phyloP scores from a whole-genome alignment of 495 filamentous ascomycete species.

The Ascodesmis nigricans region DNA sequence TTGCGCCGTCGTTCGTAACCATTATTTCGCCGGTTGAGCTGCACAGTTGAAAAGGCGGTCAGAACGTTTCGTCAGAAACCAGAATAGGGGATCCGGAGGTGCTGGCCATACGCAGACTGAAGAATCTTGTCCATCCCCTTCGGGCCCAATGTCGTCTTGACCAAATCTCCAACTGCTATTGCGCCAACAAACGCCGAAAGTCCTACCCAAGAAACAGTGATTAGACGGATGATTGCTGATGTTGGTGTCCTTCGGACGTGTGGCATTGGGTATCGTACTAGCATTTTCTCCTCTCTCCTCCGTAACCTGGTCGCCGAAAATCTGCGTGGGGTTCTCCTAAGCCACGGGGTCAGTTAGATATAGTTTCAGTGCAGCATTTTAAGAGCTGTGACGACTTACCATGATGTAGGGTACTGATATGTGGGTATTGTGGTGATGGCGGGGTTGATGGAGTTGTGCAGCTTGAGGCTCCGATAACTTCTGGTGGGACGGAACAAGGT shows the following conservation, averaged over 20 bases:
- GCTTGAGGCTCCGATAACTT: not conserved
- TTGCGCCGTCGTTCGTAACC: constrained; percentile 96
- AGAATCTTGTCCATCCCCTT: constrained; percentile 99
- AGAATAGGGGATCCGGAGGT: constrained; percentile 1
- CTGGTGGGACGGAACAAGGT: not conserved
- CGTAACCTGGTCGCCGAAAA: constrained; percentile 90
- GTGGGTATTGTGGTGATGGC: not conserved
- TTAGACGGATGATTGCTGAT: constrained; percentile 2
- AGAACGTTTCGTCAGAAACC: not conserved
- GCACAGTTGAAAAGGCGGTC: constrained; percentile 2
- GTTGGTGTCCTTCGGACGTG: constrained; percentile 2
- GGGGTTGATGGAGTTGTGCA: not conserved
- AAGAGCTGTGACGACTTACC: not conserved
- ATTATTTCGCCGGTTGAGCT: constrained; percentile 92
- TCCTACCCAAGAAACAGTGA: constrained; percentile 8
- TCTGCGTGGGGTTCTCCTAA: constrained; percentile 65
- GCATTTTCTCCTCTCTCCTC: constrained; percentile 99
- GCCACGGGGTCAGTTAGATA: not conserved
- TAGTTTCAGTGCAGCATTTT: not conserved
- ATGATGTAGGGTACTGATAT: not conserved
- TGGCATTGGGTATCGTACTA: constrained; percentile 29
- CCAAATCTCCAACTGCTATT: constrained; percentile 88
- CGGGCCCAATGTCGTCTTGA: constrained; percentile 90
- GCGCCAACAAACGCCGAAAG: constrained; percentile 90
- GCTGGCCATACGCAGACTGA: constrained; percentile 56